Base-by-base conservation (phyloP, 106 monocot genomes). In the Allium cepa region DNA sequence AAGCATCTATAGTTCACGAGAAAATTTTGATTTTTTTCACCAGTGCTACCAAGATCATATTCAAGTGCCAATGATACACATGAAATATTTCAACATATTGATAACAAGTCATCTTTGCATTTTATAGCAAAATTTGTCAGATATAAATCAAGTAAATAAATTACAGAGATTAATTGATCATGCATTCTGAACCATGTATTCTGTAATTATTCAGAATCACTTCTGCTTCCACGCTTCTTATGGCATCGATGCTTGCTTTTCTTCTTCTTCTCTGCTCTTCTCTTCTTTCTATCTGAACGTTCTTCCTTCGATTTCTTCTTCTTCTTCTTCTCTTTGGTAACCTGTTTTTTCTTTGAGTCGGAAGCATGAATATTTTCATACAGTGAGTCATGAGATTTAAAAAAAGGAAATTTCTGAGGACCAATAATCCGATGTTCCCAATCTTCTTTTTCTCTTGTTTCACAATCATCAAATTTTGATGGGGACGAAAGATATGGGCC, bases 371-470 rank as follows among this genome's bases (percentile, higher is more conserved):
- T n/a, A 2, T 28, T 28, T 17, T 66, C 57, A 70, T 63, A 22
- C 48, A 22, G 49, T 7, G 49, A 26, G 1, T 72, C 47, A 16
- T 45, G 27, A 22, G 57, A 69, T 77, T 65, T 81, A 17, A 82
- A 11, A 63, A 71, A 80, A 55, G 59, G 17, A n/a, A 91, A 86
- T 66, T 88, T 91, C 12, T 80, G 77, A 7, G 95, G 91, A n/a
- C 83, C 88, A 73, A 83, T 63, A 70, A 81, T 71, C n/a, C 72
- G 70, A 9, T 56, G 56, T 62, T 82, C 79, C 71, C 70, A 64
- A 3, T 80, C 77, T 62, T 90, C 82, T 51, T 73, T 66, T 28
- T 59, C 62, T 53, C 84, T 75, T 16, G 71, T 26, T 15, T 76
- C 78, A 58, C 65, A 46, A 60, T n/a, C 18, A 17, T 46, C 46